Conservation (phyloP, 805 yeast genomes). For the Pichia insulana region DNA sequence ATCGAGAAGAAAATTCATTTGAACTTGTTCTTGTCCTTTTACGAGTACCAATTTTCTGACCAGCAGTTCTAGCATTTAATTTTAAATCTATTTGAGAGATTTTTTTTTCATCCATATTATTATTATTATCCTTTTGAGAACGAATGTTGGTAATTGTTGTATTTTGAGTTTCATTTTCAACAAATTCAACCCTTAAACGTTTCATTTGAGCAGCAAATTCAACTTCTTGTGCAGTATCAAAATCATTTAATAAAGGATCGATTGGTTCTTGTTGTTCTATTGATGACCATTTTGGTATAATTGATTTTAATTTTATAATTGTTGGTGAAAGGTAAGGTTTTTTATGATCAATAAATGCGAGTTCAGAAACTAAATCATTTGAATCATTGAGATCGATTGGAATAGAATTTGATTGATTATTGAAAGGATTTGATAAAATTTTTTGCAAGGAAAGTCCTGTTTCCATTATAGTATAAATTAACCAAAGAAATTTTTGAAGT, state of each 20-base stretch:
- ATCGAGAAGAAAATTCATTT: conserved; percentile 1
- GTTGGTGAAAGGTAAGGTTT: conserved; percentile 13
- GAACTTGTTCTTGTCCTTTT: neutral
- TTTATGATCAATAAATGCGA: conserved; percentile 15
- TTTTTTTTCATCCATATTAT: neutral
- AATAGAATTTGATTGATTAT: conserved; percentile 6
- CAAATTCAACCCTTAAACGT: conserved; percentile 30
- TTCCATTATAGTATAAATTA: conserved; percentile 71
- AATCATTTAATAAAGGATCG: conserved; percentile 27
- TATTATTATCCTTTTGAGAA: neutral
- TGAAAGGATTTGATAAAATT: conserved; percentile 27
- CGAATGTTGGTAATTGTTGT: neutral
- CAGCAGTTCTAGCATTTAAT: neutral
- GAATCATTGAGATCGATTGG: neutral
- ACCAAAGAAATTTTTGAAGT: conserved; percentile 72
- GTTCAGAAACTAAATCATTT: conserved; percentile 5
- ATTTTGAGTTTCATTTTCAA: conserved; percentile 9
- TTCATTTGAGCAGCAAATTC: conserved; percentile 43
- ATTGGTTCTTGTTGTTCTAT: neutral
- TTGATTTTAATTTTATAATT: conserved; percentile 19
- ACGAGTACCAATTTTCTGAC: neutral
- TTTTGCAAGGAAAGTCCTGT: conserved; percentile 51
- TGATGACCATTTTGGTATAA: conserved; percentile 16
- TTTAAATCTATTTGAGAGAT: neutral
- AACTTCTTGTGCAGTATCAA: conserved; percentile 40